Evolutionary conservation across 176 grass and related monocot genomes (phyloP).

Genomic region (Zea luxurians): DNA sequence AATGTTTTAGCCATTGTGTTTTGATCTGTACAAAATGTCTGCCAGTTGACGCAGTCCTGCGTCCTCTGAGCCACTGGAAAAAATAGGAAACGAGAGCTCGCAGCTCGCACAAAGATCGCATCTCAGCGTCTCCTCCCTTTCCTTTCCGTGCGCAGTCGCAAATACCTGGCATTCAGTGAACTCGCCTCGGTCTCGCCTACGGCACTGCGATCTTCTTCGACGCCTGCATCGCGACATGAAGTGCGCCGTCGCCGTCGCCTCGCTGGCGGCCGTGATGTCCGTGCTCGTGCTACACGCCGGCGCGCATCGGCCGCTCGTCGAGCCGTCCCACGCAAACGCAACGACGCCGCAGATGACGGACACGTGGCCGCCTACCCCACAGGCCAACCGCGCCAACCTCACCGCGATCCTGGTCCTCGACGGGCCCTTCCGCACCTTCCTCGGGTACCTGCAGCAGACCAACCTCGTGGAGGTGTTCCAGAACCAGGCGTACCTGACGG

Average conservation of each 20-base stretch:
- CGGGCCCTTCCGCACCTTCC: slow-evolving; percentile 44
- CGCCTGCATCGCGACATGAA: slow-evolving; percentile 8
- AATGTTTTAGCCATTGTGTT: too few relatives aligned
- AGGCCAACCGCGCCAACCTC: slow-evolving; percentile 27
- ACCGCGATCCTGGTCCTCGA: slow-evolving; percentile 31
- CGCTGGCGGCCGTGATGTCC: slow-evolving; percentile 20
- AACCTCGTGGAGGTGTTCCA: slow-evolving; percentile 44
- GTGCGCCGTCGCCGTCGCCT: not conserved
- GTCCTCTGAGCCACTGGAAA: slow-evolving; percentile 37
- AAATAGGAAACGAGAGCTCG: slow-evolving; percentile 24
- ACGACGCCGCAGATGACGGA: not conserved
- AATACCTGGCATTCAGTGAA: not conserved
- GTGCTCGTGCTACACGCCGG: slow-evolving; percentile 8
- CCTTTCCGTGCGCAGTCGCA: not conserved
- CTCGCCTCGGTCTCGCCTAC: not conserved
- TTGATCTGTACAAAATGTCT: not conserved
- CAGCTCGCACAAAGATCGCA: slow-evolving; percentile 20
- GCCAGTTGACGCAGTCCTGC: slow-evolving; percentile 31
- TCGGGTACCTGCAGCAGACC: slow-evolving; percentile 43
- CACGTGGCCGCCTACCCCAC: not conserved
- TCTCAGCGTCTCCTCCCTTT: not conserved
- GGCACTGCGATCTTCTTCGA: not conserved
- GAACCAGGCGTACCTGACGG: slow-evolving; percentile 46
- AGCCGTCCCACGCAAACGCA: not conserved
- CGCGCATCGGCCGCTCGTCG: slow-evolving; percentile 18